These are phyloP conservation scores for Pittosporum tobira DNA, from an alignment of 129 eudicot species.

Conservation along the genomic window DNA sequence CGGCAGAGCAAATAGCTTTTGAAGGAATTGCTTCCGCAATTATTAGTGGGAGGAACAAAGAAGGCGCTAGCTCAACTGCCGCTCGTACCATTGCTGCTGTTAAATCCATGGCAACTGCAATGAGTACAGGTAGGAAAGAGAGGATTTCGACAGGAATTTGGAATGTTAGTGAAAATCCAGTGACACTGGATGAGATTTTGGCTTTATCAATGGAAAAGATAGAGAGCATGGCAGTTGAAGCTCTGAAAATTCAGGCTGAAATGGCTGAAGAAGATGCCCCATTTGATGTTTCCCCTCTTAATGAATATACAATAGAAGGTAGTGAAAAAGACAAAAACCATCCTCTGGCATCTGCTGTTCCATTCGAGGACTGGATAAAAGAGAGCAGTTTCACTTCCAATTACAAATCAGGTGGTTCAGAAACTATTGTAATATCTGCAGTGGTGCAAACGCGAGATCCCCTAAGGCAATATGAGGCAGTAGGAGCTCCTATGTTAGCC, in stretches of 20 bases:
- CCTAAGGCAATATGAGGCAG: conserved; percentile 72
- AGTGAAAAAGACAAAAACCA: conserved; percentile 12
- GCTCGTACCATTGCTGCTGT: conserved; percentile 57
- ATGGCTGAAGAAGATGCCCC: conserved; percentile 67
- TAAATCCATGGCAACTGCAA: conserved; percentile 65
- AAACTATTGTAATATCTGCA: conserved; percentile 34
- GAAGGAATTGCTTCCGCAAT: conserved; percentile 95
- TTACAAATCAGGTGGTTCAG: conserved; percentile 15
- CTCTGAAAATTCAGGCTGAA: conserved; percentile 72
- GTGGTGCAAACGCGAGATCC: conserved; percentile 77
- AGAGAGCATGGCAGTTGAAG: conserved; percentile 71
- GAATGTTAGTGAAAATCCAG: conserved; percentile 60
- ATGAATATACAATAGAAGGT: conserved; percentile 2
- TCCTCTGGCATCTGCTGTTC: conserved; percentile 44
- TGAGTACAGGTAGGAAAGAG: conserved; percentile 67
- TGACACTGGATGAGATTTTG: conserved; percentile 58
- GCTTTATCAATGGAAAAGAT: conserved; percentile 73
- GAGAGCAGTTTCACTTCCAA: conserved; percentile 15
- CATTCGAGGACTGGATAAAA: conserved; percentile 74
- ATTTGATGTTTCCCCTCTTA: conserved; percentile 66
- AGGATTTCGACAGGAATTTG: conserved; percentile 80
- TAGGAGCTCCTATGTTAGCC: conserved; percentile 74
- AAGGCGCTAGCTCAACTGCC: conserved; percentile 87
- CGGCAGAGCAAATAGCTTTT: conserved; percentile 88
- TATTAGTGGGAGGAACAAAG: conserved; percentile 78